Conservation (phyloP, 805 yeast species). For the Lipomyces spencermartinsiae region DNA sequence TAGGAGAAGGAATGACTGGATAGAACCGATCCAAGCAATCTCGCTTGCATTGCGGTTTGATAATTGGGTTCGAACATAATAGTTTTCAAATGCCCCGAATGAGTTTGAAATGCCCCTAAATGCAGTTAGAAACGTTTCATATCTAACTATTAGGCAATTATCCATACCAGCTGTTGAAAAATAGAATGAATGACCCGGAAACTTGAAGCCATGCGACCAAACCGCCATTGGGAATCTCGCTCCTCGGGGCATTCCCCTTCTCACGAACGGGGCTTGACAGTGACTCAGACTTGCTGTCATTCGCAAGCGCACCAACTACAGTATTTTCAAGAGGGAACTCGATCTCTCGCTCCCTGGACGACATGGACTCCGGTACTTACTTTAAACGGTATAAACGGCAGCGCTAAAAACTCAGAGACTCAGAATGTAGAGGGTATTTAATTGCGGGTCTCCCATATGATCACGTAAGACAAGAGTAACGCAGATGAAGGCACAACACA, state of each 20-base stretch:
- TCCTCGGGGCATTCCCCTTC: not conserved
- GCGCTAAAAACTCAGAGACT: too few species aligned
- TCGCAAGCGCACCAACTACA: too few species aligned
- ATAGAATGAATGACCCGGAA: conserved; percentile 29
- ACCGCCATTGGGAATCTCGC: conserved; percentile 32
- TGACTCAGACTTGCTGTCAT: too few species aligned
- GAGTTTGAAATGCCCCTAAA: conserved; percentile 53
- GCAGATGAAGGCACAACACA: too few species aligned
- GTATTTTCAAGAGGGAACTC: too few species aligned
- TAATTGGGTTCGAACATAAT: conserved; percentile 39
- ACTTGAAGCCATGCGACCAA: conserved; percentile 32
- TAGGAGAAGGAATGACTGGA: conserved; percentile 43
- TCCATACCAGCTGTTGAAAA: conserved; percentile 31
- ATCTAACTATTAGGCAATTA: not conserved
- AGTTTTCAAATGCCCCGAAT: conserved; percentile 43
- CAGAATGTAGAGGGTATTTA: too few species aligned
- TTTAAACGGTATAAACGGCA: too few species aligned
- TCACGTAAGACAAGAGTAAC: too few species aligned
- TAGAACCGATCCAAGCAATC: conserved; percentile 47
- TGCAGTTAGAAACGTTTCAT: not conserved
- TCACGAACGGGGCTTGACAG: too few species aligned
- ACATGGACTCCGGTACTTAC: too few species aligned
- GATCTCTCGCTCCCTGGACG: too few species aligned
- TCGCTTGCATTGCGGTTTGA: conserved; percentile 39
- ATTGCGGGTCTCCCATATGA: too few species aligned